These are phyloP conservation scores for Candida tammaniensis DNA, from an alignment of 805 yeast species.

Conservation along the genomic window DNA sequence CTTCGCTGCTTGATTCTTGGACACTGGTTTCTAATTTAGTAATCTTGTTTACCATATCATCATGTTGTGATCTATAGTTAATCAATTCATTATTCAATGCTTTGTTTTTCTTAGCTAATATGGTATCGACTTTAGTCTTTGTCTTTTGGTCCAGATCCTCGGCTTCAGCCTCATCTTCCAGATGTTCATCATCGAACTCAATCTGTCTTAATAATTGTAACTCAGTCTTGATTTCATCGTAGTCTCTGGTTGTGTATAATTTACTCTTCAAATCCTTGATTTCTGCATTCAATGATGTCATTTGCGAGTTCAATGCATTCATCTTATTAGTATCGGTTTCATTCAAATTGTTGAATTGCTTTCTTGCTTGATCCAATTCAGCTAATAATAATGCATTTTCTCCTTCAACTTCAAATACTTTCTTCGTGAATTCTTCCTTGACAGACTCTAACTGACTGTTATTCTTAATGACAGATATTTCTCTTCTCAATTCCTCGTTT, in stretches of 20 bases:
- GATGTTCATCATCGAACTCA: slow-evolving; percentile 59
- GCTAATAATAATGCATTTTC: slow-evolving; percentile 66
- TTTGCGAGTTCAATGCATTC: slow-evolving; percentile 44
- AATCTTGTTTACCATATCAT: slow-evolving; percentile 42
- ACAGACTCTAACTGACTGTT: slow-evolving; percentile 41
- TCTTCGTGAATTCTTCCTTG: slow-evolving; percentile 42
- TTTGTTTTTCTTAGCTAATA: slow-evolving; percentile 68
- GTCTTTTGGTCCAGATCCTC: slow-evolving; percentile 26
- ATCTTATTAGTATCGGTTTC: slow-evolving; percentile 30
- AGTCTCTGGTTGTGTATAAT: slow-evolving; percentile 57
- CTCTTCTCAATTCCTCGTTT: slow-evolving; percentile 70
- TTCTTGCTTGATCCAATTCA: slow-evolving; percentile 50
- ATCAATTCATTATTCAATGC: slow-evolving; percentile 69
- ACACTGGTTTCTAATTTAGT: slow-evolving; percentile 38
- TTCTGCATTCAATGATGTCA: slow-evolving; percentile 48
- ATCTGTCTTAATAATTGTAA: slow-evolving; percentile 68
- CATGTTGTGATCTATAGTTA: slow-evolving; percentile 58
- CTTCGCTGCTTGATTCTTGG: slow-evolving; percentile 29
- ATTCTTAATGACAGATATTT: slow-evolving; percentile 54
- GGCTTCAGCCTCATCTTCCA: slow-evolving; percentile 43
- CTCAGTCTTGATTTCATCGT: slow-evolving; percentile 78
- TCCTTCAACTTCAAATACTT: slow-evolving; percentile 56
- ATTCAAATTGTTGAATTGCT: slow-evolving; percentile 19
- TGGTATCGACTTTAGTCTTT: slow-evolving; percentile 45
- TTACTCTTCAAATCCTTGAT: slow-evolving; percentile 47